These are phyloP conservation scores for Epichloe sylvatica DNA, from an alignment of 2,329 filamentous ascomycete genomes.

Conservation along the genomic window DNA sequence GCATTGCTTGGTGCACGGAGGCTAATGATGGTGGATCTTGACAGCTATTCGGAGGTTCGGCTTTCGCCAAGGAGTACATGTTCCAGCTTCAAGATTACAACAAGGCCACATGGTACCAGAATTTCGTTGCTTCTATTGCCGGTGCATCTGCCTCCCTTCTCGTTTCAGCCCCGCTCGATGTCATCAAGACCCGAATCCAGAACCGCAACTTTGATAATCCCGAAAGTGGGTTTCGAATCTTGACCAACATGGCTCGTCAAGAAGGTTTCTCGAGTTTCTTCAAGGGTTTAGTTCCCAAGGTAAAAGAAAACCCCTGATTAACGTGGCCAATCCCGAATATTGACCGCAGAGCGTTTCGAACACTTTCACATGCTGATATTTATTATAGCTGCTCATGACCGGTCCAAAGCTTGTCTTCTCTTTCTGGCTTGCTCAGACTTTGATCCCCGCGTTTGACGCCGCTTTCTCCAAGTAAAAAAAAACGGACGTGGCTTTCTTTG, in stretches of 20 bases:
- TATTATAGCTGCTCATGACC: slow-evolving; percentile 73
- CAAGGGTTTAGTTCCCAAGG: slow-evolving; percentile 92
- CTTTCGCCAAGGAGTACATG: slow-evolving; percentile 93
- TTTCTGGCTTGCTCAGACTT: slow-evolving; percentile 97
- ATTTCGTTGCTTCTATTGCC: slow-evolving; percentile 91
- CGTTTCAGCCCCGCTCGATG: slow-evolving; percentile 89
- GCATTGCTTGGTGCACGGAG: neutral
- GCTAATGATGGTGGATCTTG: neutral
- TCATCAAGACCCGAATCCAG: slow-evolving; percentile 97
- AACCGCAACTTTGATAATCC: slow-evolving; percentile 98
- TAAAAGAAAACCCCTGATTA: slow-evolving; percentile 13
- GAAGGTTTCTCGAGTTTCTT: slow-evolving; percentile 84
- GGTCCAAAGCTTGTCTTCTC: slow-evolving; percentile 98
- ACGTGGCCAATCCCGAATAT: neutral
- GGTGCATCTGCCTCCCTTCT: slow-evolving; percentile 91
- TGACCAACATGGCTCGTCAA: slow-evolving; percentile 83
- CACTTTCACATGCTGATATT: slow-evolving; percentile 6
- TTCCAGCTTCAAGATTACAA: slow-evolving; percentile 91
- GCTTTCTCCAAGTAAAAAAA: slow-evolving; percentile 18
- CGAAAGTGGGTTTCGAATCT: slow-evolving; percentile 81
- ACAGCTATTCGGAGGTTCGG: slow-evolving; percentile 93
- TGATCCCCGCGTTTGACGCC: slow-evolving; percentile 79
- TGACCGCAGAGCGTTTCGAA: slow-evolving; percentile 2
- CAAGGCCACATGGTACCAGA: slow-evolving; percentile 83
- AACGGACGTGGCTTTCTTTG: neutral